Evolutionary conservation across 768 basidiomycete genomes (phyloP).

Genomic region (Lactarius indigo): DNA sequence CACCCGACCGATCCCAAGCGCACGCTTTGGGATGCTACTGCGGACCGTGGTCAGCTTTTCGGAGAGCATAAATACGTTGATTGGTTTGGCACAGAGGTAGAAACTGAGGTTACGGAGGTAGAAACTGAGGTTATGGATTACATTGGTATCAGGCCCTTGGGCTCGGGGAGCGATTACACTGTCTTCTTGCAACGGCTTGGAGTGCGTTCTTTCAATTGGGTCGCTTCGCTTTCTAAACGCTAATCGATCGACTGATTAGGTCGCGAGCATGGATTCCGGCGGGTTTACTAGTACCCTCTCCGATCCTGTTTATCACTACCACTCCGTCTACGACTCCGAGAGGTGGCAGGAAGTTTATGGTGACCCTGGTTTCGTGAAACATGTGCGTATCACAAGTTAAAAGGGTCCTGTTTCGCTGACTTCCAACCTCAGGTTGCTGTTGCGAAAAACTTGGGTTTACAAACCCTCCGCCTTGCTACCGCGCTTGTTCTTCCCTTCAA

Average conservation of each 20-base stretch:
- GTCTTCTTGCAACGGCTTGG: slow-evolving; percentile 84
- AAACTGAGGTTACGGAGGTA: slow-evolving; percentile 35
- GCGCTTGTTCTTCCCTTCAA: slow-evolving; percentile 60
- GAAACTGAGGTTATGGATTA: slow-evolving; percentile 34
- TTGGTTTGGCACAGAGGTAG: slow-evolving; percentile 40
- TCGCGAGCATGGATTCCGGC: slow-evolving; percentile 36
- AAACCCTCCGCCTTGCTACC: slow-evolving; percentile 51
- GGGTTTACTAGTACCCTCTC: slow-evolving; percentile 37
- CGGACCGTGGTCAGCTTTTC: slow-evolving; percentile 54
- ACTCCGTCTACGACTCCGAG: slow-evolving; percentile 56
- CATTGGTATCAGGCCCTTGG: slow-evolving; percentile 55
- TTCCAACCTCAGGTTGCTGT: slow-evolving; percentile 44
- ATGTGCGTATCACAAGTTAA: slow-evolving; percentile 38
- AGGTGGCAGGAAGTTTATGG: slow-evolving; percentile 59
- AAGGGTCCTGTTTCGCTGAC: neutral
- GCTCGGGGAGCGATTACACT: slow-evolving; percentile 88
- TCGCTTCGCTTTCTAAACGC: slow-evolving; percentile 32
- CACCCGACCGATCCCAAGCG: slow-evolving; percentile 64
- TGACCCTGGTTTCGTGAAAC: slow-evolving; percentile 60
- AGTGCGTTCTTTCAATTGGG: slow-evolving; percentile 38
- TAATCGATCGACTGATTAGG: slow-evolving; percentile 27
- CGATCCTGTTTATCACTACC: slow-evolving; percentile 59
- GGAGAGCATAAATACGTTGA: slow-evolving; percentile 44
- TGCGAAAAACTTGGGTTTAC: slow-evolving; percentile 54
- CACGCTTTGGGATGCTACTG: slow-evolving; percentile 75